Conservation (phyloP, 2,329 filamentous ascomycete genomes). For the Fusarium albidum region DNA sequence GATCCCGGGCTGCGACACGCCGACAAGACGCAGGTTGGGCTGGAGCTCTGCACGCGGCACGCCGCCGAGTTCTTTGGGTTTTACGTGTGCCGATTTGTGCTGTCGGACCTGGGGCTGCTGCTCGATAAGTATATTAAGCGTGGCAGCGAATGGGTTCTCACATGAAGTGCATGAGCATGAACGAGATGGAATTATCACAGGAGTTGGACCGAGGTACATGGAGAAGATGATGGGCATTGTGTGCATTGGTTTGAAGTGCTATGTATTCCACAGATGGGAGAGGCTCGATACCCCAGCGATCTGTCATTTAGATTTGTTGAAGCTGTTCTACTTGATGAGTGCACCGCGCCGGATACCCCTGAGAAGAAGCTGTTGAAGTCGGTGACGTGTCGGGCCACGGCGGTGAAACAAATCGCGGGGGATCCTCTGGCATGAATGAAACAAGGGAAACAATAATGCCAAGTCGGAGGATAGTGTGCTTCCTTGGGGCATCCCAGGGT, state of each 20-base stretch:
- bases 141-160: conserved; percentile 88
- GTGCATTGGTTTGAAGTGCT: conserved; percentile 27
- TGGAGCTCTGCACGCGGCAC: conserved; percentile 92
- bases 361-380: background rate
- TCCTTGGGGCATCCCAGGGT: background rate
- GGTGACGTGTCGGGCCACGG: too few relatives aligned
- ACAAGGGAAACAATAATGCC: background rate
- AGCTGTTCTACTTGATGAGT: background rate
- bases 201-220: conserved; percentile 16
- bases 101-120: conserved; percentile 82
- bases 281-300: conserved; percentile 41
- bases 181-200: conserved; percentile 11
- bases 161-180: conserved; percentile 40
- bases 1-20: conserved; percentile 92
- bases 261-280: conserved; percentile 33
- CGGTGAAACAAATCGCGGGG: too few relatives aligned
- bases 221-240: conserved; percentile 26
- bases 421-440: too few relatives aligned
- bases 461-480: background rate
- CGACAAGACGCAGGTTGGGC: conserved; percentile 91
- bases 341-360: conserved; percentile 1
- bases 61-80: conserved; percentile 98
- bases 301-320: conserved; percentile 35
- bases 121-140: conserved; percentile 98
- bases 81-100: conserved; percentile 94